phyloP scores from a whole-genome alignment of 176 grass and related monocot genomes.

The Microstegium vimineum region DNA sequence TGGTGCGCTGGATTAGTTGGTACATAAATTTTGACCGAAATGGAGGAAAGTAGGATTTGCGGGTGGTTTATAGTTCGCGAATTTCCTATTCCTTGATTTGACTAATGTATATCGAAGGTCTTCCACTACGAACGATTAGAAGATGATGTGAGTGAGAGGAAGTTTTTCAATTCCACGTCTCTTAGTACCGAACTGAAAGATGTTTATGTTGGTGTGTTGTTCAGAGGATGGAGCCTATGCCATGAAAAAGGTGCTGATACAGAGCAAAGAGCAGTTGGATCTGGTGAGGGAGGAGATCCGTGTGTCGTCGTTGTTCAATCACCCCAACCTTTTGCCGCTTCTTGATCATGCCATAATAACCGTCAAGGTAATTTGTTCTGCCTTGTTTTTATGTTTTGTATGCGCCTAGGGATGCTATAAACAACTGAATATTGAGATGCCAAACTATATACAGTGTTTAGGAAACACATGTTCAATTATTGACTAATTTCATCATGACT shows the following conservation, averaged over 20 bases:
- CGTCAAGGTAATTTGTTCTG: constrained; percentile 55
- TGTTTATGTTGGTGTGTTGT: not conserved
- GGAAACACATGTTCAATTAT: not conserved
- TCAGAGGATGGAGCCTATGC: constrained; percentile 84
- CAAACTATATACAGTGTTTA: not conserved
- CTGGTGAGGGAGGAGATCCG: constrained; percentile 92
- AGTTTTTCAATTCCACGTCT: not conserved
- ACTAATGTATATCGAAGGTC: not conserved
- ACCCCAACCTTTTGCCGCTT: constrained; percentile 82
- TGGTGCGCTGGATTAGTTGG: not conserved
- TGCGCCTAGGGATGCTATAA: not conserved
- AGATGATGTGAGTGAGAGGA: not conserved
- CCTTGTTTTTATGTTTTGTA: not conserved
- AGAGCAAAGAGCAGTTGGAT: constrained; percentile 86
- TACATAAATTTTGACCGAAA: not conserved
- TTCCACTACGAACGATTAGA: not conserved
- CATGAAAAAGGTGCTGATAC: constrained; percentile 90
- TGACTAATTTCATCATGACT: not conserved
- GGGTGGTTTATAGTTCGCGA: not conserved
- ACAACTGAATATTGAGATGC: not conserved
- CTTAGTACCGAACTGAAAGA: not conserved
- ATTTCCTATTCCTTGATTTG: not conserved
- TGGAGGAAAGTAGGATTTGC: not conserved
- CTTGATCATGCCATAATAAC: constrained; percentile 82
- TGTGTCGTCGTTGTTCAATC: constrained; percentile 73